These are phyloP conservation scores for Cutaneotrichosporon cyanovorans DNA, from an alignment of 1,284 basidiomycete species.

Conservation along the genomic window DNA sequence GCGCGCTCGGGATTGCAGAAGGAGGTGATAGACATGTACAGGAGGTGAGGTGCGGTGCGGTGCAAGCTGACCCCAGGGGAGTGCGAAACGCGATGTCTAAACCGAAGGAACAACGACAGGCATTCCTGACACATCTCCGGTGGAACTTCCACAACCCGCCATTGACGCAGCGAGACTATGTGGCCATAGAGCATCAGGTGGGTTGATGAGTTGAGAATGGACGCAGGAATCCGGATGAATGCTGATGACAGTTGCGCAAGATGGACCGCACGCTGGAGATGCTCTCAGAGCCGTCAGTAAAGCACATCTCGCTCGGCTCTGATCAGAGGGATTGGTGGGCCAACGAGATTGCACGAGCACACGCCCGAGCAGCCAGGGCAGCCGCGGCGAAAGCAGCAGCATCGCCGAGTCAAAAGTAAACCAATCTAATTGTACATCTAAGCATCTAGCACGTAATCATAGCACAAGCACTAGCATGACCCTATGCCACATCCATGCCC, in stretches of 20 bases:
- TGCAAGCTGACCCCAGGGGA: conserved; percentile 21
- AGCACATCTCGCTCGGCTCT: conserved; percentile 31
- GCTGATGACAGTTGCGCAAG: conserved; percentile 33
- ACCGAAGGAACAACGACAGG: conserved; percentile 17
- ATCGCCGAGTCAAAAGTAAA: background rate
- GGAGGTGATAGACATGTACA: conserved; percentile 43
- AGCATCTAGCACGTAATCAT: conserved; percentile 6
- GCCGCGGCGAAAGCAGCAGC: background rate
- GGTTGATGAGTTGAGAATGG: too few relatives aligned
- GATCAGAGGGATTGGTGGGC: conserved; percentile 45
- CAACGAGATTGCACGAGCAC: conserved; percentile 22
- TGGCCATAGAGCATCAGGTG: conserved; percentile 46
- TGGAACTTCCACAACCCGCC: conserved; percentile 44
- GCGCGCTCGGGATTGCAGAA: conserved; percentile 42
- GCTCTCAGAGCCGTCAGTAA: conserved; percentile 35
- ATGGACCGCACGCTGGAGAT: conserved; percentile 43
- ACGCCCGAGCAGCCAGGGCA: conserved; percentile 11
- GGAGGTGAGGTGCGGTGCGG: background rate
- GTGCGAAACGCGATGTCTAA: conserved; percentile 35
- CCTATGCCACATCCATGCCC: conserved; percentile 28
- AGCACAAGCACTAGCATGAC: background rate
- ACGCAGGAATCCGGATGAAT: background rate
- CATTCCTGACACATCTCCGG: conserved; percentile 41
- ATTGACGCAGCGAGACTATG: conserved; percentile 38
- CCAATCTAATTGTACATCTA: conserved; percentile 5